Conservation (phyloP, 495 filamentous ascomycete genomes). For the Lasiosphaeriaceae sp. region DNA sequence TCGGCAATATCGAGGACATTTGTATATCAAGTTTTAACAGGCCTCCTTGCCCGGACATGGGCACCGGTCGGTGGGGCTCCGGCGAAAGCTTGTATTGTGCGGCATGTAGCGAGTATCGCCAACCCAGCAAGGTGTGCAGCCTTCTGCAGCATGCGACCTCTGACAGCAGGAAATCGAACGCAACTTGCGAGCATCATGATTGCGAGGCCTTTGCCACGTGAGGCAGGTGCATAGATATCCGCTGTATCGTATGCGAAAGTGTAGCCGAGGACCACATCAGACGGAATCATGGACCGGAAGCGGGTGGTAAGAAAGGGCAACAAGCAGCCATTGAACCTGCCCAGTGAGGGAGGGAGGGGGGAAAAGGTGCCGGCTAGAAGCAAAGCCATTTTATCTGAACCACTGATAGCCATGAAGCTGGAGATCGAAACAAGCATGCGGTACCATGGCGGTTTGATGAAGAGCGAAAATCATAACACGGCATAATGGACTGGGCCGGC, state of each 20-base stretch:
- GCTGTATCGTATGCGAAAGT: background rate
- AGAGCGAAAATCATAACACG: constrained; percentile 19
- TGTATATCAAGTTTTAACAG: constrained; percentile 15
- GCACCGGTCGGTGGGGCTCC: constrained; percentile 21
- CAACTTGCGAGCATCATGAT: background rate
- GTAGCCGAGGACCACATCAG: background rate
- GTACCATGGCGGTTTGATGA: constrained; percentile 6
- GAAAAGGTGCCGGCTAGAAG: background rate
- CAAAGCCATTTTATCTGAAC: constrained; percentile 3
- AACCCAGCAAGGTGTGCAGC: background rate
- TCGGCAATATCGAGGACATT: constrained; percentile 19
- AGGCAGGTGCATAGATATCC: background rate
- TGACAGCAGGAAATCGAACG: constrained; percentile 2
- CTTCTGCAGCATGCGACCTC: constrained; percentile 2
- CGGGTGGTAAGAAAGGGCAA: background rate
- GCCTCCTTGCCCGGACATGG: background rate
- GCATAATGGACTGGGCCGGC: constrained; percentile 18
- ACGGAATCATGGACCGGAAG: constrained; percentile 8
- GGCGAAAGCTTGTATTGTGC: background rate
- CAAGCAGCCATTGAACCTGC: background rate
- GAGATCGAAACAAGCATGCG: constrained; percentile 14
- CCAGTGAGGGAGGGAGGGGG: background rate
- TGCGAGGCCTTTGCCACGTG: constrained; percentile 20
- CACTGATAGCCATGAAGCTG: constrained; percentile 1
- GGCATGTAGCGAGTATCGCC: background rate